These are phyloP conservation scores for Nannochloris sp. DNA, from an alignment of 139 green algal genomes.

Conservation along the genomic window DNA sequence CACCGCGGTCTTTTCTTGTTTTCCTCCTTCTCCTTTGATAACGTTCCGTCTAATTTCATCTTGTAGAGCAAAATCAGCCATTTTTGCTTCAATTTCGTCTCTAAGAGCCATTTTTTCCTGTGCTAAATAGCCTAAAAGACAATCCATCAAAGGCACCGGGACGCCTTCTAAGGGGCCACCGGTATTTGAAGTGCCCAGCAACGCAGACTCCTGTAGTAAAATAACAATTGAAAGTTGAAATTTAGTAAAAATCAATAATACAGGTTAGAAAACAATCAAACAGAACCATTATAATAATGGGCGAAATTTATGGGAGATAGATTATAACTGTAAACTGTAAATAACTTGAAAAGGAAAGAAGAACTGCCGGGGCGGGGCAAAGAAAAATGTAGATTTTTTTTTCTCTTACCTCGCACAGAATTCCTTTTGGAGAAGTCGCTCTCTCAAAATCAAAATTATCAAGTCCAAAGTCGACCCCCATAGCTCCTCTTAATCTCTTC, in stretches of 20 bases:
- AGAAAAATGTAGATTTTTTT: too few relatives aligned
- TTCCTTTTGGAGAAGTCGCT: conserved; percentile 6
- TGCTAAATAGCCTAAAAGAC: conserved; percentile 29
- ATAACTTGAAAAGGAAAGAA: too few relatives aligned
- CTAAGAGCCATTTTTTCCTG: conserved; percentile 18
- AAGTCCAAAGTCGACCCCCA: conserved; percentile 4
- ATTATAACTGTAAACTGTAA: too few relatives aligned
- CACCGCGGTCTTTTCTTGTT: neutral
- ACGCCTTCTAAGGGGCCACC: conserved; percentile 14
- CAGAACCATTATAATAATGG: neutral
- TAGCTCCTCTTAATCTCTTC: conserved; percentile 5
- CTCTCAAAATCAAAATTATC: conserved; percentile 7
- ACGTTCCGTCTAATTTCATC: neutral
- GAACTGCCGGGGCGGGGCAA: too few relatives aligned
- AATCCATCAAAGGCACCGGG: conserved; percentile 10
- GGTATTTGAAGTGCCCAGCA: neutral
- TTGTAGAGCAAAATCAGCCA: conserved; percentile 20
- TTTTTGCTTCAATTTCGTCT: conserved; percentile 18
- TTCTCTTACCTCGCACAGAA: conserved; percentile 13
- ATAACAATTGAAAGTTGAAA: neutral
- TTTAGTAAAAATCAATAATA: neutral
- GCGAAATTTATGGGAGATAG: too few relatives aligned
- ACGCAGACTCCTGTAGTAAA: neutral
- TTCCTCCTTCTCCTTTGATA: neutral
- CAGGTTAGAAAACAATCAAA: neutral